These are phyloP conservation scores for Fusarium sambucinum DNA, from an alignment of 2,329 filamentous ascomycete genomes.

Conservation along the genomic window DNA sequence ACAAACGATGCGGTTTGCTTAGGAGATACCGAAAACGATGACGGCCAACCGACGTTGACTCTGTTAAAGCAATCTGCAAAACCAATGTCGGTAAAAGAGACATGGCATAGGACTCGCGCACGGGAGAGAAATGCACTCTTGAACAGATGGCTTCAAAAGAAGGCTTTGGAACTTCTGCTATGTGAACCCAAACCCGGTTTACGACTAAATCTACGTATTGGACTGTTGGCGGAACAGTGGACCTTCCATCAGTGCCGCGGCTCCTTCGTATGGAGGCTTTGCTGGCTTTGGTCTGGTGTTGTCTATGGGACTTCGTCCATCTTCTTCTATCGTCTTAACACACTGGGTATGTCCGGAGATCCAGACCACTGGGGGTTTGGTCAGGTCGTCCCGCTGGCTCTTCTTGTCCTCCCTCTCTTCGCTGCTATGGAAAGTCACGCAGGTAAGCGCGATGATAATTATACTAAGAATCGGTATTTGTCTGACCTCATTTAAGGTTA, in stretches of 20 bases:
- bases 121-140: no score
- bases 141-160: neutral
- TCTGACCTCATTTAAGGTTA: neutral
- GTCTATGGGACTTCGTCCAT: neutral
- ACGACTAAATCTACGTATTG: no score
- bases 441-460: no score
- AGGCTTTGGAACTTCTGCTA: neutral
- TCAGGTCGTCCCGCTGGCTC: neutral
- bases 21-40: no score
- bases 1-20: no score
- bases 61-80: no score
- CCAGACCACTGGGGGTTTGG: neutral
- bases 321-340: accelerated
- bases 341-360: neutral
- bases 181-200: accelerated
- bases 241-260: conserved; percentile 1
- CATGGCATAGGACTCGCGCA: no score
- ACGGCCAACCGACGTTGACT: no score
- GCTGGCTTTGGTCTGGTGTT: neutral
- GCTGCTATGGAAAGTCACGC: neutral
- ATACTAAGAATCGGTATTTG: no score
- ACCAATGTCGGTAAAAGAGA: no score
- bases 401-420: neutral
- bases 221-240: neutral
- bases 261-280: neutral